Conservation (phyloP, 2,329 filamentous ascomycete genomes). For the Ceratocystiopsis sp. region DNA sequence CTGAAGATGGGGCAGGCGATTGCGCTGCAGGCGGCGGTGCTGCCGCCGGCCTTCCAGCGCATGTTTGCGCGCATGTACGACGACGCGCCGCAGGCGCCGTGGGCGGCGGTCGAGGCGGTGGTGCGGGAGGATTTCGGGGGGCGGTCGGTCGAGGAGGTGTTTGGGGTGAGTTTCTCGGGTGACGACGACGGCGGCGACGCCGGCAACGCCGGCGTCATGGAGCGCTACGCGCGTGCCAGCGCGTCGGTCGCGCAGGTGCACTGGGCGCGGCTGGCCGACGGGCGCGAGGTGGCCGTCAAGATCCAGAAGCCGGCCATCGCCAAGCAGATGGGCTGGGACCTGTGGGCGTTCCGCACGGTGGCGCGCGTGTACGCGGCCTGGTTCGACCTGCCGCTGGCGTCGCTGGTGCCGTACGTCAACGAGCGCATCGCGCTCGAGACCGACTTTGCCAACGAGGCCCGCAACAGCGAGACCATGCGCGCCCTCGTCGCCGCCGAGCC, state of each 20-base stretch:
- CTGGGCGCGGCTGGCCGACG: constrained; percentile 75
- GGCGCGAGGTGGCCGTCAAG: constrained; percentile 85
- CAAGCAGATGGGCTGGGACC: constrained; percentile 80
- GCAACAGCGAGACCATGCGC: constrained; percentile 76
- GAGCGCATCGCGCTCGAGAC: constrained; percentile 88
- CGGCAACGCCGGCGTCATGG: constrained; percentile 42
- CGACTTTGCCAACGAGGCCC: constrained; percentile 82
- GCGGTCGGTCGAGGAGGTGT: constrained; percentile 72
- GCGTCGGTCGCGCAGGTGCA: constrained; percentile 95
- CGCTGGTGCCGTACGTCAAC: constrained; percentile 77
- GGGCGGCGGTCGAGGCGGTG: constrained; percentile 71
- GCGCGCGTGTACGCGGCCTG: constrained; percentile 66
- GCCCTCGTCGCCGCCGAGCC: constrained; percentile 58
- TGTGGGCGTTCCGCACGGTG: constrained; percentile 90
- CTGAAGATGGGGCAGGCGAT: constrained; percentile 97
- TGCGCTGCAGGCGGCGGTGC: constrained; percentile 88
- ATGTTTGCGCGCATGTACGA: constrained; percentile 98
- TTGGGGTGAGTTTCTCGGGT: constrained; percentile 68
- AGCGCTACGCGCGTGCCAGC: constrained; percentile 47
- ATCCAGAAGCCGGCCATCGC: constrained; percentile 92
- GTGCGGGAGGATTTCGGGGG: constrained; percentile 80
- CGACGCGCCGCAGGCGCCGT: constrained; percentile 84
- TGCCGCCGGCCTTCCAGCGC: constrained; percentile 86
- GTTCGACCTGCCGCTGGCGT: constrained; percentile 89
- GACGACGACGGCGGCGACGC: constrained; percentile 27